Base-by-base conservation (phyloP, 345 rosid genomes). In the Brassica carinata region DNA sequence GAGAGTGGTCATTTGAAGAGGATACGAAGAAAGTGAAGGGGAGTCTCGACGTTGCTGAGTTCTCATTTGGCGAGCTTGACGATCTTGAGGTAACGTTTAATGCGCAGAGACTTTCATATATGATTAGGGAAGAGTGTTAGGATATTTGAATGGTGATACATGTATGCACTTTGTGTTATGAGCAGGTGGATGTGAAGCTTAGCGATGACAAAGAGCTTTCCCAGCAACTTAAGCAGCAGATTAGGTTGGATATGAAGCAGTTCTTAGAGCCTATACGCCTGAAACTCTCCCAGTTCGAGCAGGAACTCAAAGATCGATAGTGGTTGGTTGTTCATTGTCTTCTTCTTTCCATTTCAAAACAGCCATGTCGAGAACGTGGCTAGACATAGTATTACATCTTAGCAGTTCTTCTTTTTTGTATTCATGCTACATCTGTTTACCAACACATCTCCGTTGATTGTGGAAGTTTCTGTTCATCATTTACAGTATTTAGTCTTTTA, bases 11-110 rank as follows among this genome's bases (percentile, higher is more conserved):
- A 27, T 78, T 85, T 59, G 75, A 82, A 80, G 99, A 90, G 80
- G 92, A 91, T 78, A 83, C 33, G 48, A 89, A 85, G 87, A 79
- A 3, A 34, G 85, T 89, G 13, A 90, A 88, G 68, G 94, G 97
- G 43, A 84, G 86, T 71, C 84, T 95, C 17, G 92, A 93, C 78
- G 82, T 95, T 63, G 85, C 90, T 0, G 99, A 95, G 84, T 93
- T 95, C 79, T 95, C 99, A 5, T 91, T 85, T 17, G 99, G 98
- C 4, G 99, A 95, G 85, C 93, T 93, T 36, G 94, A 91, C 81
- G 99, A 93, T 74, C 87, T 95, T 78, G 89, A 95, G 99, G 99
- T 95, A 85, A 40, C 58, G 0, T 3, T 67, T 36, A 1, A 1
- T 51, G 23, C 1, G 0, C 7, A 45, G 66, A 65, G 73, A 48